Evolutionary conservation across 768 basidiomycete species (phyloP), one percentile per base, ranked within the genome.

Genomic region (Pleurotus eryngii): DNA sequence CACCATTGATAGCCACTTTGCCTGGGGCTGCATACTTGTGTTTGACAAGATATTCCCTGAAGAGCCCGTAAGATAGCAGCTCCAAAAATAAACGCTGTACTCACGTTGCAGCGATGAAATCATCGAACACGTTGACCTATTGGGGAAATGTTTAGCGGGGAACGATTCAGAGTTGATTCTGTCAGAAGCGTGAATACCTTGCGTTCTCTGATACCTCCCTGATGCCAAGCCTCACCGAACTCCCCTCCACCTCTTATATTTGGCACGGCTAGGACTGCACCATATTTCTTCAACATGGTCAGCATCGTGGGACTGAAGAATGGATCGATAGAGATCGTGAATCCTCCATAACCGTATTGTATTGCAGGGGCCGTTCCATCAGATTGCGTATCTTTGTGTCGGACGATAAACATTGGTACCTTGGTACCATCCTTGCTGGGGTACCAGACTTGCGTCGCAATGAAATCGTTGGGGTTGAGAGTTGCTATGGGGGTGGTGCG

Each of bases 281-380:
- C 81, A 63, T 89, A 93, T 40, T 75, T 76, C 69, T 89, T 81
- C 57, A 90, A 71, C 70, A 89, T 88, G 0, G 89, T 91, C 42
- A 94, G 76, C 53, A 89, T 81, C 3, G 82, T 72, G 5, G 88
- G 73, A 58, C 81, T 87, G 74, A 92, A 93, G 67, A 81, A 83
- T 7, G 90, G 90, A 57, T 80, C 76, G 59, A 92, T 80, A 17
- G 87, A 81, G 42, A 87, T 80, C 53, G 77, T 81, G 67, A 92
- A 92, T 8, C 90, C 92, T n/a, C 91, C 92, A 61, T 92, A 92
- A 35, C 89, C 90, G 57, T 90, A 93, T 67, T 91, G 89, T 27
- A 92, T 74, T 0, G 82, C 86, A 14, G 91, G 83, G 0, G 90
- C 89, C 0, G 85, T 86, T 14, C 90, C 90, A 59, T 92, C 87